Base-by-base conservation (phyloP, 1,284 basidiomycete species). In the Ganoderma sinense region DNA sequence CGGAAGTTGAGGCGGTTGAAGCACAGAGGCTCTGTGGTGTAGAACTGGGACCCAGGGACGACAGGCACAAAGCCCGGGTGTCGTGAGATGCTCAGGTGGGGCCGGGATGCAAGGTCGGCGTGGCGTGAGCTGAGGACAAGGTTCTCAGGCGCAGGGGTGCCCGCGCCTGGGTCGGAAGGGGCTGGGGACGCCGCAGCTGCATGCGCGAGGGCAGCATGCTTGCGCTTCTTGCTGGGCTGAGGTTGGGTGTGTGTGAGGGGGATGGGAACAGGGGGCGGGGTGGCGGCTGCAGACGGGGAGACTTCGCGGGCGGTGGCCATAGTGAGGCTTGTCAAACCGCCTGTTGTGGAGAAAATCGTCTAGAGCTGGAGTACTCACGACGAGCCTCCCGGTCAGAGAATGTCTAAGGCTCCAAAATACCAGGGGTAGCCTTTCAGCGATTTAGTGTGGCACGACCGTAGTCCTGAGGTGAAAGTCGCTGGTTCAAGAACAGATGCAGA, bases 1-100 rank as follows among this genome's bases (percentile, higher is more conserved):
- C 95, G 91, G 76, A 91, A 96, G 14, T 90, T 90, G 64, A 93
- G 84, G 64, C 92, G 88, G 80, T 95, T 95, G 76, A 89, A 86
- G 62, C 90, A 90, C 39, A 91, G 83, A 18, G 89, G 86, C 69
- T 94, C 92, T 3, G 91, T 94, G 72, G 85, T 86, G 80, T 84
- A 86, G 79, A 88, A 92, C 29, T 81, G 78, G 51, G 89, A 86
- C 55, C 83, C 84, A 59, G 91, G 89, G 1, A 83, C 76, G 40
- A 86, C 81, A 3, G 88, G 87, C 23, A 88, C 78, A 77, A 94
- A 93, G 0, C 83, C 81, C 2, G 93, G 93, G 45, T 88, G 90
- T 36, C 92, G 90, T 66, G 92, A 92, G 71, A 93, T 88, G 33
- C 87, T 86, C 45, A 94, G 86, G 62, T 88, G 88, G 0, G 90